Evolutionary conservation across 768 basidiomycete species (phyloP).

Genomic region (Suillus americanus): DNA sequence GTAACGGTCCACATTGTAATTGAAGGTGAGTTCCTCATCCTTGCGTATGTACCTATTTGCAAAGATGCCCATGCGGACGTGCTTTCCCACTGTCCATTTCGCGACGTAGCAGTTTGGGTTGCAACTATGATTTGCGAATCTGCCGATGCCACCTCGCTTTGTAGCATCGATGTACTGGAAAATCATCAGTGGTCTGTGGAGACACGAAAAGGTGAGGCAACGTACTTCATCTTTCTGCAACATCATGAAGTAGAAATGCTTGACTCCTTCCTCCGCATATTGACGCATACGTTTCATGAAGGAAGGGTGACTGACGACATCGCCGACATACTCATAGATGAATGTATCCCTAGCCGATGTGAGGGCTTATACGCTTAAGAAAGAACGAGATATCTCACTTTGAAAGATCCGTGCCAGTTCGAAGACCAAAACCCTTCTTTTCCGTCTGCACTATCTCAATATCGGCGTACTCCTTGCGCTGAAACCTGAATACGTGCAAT

Average conservation of each 20-base stretch:
- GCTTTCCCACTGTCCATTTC: slow-evolving; percentile 91
- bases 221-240: slow-evolving; percentile 94
- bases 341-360: slow-evolving; percentile 68
- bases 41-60: slow-evolving; percentile 76
- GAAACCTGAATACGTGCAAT: slow-evolving; percentile 59
- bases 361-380: slow-evolving; percentile 7
- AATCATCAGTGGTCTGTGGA: background rate
- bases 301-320: slow-evolving; percentile 83
- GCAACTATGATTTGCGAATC: slow-evolving; percentile 98
- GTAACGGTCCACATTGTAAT: slow-evolving; percentile 99
- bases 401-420: slow-evolving; percentile 66
- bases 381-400: slow-evolving; percentile 45
- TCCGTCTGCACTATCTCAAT: slow-evolving; percentile 93
- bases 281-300: slow-evolving; percentile 94
- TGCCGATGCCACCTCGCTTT: slow-evolving; percentile 92
- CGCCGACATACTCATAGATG: slow-evolving; percentile 98
- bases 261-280: slow-evolving; percentile 90
- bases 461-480: slow-evolving; percentile 77
- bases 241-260: slow-evolving; percentile 99
- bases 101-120: slow-evolving; percentile 97
- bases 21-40: slow-evolving; percentile 94
- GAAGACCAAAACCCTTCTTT: slow-evolving; percentile 92
- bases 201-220: slow-evolving; percentile 7
- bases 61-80: slow-evolving; percentile 97
- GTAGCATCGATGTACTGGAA: slow-evolving; percentile 96